Percentiles rank a stretch among this genome's conserved stretches.
Conservation (phyloP, 805 yeast species). For the Pichia californica region DNA sequence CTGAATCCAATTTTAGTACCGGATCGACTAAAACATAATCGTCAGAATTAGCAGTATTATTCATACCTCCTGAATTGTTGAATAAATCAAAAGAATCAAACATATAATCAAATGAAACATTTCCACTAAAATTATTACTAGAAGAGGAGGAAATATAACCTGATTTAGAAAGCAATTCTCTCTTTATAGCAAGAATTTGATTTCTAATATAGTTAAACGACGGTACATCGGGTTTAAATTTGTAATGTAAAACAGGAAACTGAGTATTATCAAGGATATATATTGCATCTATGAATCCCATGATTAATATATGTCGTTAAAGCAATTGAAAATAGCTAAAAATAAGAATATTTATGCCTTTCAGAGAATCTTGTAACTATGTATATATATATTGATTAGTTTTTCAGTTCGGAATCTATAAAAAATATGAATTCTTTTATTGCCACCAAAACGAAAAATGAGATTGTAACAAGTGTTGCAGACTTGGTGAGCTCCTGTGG, state of each 20-base stretch:
- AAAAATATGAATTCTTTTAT: too few species aligned
- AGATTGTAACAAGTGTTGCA: too few species aligned
- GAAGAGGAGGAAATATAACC: too few species aligned
- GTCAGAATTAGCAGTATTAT: neutral
- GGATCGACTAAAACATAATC: conserved; percentile 19
- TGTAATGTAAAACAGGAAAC: conserved; percentile 11
- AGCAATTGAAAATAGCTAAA: too few species aligned
- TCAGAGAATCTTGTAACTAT: too few species aligned
- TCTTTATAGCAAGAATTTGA: conserved; percentile 17
- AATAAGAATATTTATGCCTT: too few species aligned
- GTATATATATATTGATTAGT: too few species aligned
- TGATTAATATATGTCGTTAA: too few species aligned
- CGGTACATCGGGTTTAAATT: conserved; percentile 20
- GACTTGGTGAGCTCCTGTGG: too few species aligned
- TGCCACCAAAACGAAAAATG: too few species aligned
- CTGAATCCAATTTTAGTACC: conserved; percentile 24
- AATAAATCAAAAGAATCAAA: neutral
- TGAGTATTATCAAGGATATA: conserved; percentile 26
- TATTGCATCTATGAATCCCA: conserved; percentile 29
- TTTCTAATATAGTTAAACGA: conserved; percentile 21
- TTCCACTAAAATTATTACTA: conserved; percentile 6
- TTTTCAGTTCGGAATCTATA: too few species aligned
- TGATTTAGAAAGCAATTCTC: conserved; percentile 8
- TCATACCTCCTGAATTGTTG: neutral
- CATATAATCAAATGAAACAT: neutral